Evolutionary conservation across 75 land plant genomes (phyloP).

Genomic region (Ceratopteris richardii): DNA sequence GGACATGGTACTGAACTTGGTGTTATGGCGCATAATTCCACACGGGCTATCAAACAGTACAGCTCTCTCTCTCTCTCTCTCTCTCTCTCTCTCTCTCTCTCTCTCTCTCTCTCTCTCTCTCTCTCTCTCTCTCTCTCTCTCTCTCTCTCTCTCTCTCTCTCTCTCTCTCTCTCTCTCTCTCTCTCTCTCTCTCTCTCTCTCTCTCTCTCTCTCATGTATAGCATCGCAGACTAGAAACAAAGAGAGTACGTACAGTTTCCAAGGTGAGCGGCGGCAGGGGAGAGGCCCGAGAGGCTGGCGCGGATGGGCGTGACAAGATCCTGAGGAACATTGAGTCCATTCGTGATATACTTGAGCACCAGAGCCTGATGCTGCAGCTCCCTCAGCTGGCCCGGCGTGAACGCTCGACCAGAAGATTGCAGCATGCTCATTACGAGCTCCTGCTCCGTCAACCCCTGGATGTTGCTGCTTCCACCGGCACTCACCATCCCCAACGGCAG

Average conservation of each 20-base stretch:
- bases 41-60: too few relatives aligned
- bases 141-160: too few relatives aligned
- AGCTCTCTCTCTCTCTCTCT: too few relatives aligned
- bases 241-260: neutral
- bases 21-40: too few relatives aligned
- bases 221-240: too few relatives aligned
- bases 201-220: too few relatives aligned
- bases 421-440: neutral
- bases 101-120: too few relatives aligned
- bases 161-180: too few relatives aligned
- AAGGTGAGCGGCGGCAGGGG: neutral
- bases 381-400: constrained; percentile 66
- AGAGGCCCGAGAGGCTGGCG: constrained; percentile 31
- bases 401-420: constrained; percentile 18
- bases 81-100: too few relatives aligned
- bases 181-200: too few relatives aligned
- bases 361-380: constrained; percentile 86
- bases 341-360: constrained; percentile 68
- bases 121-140: too few relatives aligned
- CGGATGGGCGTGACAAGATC: constrained; percentile 52
- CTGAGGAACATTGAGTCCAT: constrained; percentile 51
- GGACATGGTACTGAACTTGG: too few relatives aligned
- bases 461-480: neutral
- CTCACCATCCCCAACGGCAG: neutral
- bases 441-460: neutral